phyloP scores from a whole-genome alignment of 495 filamentous ascomycete genomes.

The Staphylotrichum longicolle region DNA sequence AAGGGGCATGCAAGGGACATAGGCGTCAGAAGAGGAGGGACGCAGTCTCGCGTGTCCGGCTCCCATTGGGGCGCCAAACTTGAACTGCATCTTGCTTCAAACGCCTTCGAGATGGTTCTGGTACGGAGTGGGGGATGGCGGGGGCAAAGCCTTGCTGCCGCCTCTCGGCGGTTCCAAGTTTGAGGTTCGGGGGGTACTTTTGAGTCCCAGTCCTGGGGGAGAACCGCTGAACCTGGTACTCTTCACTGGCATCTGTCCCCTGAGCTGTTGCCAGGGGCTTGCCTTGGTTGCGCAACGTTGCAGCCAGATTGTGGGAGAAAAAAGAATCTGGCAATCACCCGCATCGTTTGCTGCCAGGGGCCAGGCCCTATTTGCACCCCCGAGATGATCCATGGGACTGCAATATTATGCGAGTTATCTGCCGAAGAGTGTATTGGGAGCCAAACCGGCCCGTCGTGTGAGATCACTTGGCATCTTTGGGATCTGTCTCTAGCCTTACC shows the following conservation, averaged over 20 bases:
- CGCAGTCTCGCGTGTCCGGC: constrained; percentile 3
- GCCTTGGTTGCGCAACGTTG: constrained; percentile 11
- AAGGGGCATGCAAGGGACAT: neutral
- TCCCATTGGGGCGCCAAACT: constrained; percentile 6
- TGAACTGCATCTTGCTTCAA: neutral
- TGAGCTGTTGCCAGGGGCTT: neutral
- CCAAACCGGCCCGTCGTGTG: neutral
- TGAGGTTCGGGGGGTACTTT: neutral
- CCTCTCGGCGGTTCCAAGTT: neutral
- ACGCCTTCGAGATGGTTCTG: neutral
- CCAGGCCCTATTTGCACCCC: too few species aligned
- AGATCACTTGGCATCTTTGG: neutral
- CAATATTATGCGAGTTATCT: neutral
- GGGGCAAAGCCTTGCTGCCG: neutral
- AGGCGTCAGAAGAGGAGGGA: neutral
- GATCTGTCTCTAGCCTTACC: neutral
- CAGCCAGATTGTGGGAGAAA: neutral
- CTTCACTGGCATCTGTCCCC: too few species aligned
- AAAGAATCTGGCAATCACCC: neutral
- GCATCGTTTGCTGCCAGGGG: neutral
- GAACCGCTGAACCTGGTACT: neutral
- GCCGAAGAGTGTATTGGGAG: neutral
- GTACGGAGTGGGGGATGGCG: neutral
- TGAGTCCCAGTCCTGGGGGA: neutral
- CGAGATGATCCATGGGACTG: too few species aligned